These are phyloP conservation scores for Platanthera guangdongensis DNA, from an alignment of 106 monocot genomes.

Conservation along the genomic window DNA sequence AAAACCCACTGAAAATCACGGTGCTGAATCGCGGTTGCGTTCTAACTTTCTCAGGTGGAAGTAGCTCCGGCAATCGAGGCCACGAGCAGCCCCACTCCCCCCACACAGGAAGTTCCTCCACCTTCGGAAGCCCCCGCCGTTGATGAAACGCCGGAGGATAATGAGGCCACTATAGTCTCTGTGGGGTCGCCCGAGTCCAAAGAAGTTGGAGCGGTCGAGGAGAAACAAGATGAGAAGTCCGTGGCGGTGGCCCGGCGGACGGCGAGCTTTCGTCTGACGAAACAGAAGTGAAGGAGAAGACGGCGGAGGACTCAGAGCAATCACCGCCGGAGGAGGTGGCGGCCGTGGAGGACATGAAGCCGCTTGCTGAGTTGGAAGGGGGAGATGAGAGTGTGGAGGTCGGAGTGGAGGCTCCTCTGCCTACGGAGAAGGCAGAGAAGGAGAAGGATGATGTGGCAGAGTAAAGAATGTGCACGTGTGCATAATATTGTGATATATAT, in stretches of 20 bases:
- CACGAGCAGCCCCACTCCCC: neutral
- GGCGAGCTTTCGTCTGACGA: neutral
- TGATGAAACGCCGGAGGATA: neutral
- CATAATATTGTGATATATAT: too few relatives aligned
- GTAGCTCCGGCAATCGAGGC: neutral
- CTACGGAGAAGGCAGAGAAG: neutral
- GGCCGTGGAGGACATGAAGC: neutral
- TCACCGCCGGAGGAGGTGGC: neutral
- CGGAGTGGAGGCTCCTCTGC: neutral
- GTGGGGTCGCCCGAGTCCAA: neutral
- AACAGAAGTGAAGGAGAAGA: neutral
- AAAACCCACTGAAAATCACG: too few relatives aligned
- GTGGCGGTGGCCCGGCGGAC: neutral
- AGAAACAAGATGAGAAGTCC: neutral
- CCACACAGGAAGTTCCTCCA: neutral
- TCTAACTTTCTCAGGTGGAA: neutral
- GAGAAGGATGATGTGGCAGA: neutral
- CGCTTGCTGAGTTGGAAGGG: neutral
- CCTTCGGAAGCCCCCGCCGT: neutral
- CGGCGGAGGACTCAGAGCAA: neutral
- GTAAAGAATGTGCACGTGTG: neutral
- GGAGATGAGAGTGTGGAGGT: too few relatives aligned
- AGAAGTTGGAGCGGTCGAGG: neutral
- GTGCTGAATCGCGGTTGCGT: too few relatives aligned
- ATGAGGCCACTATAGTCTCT: neutral